phyloP scores from a whole-genome alignment of 2,329 filamentous ascomycete species.

The Waltergamsia citrina region DNA sequence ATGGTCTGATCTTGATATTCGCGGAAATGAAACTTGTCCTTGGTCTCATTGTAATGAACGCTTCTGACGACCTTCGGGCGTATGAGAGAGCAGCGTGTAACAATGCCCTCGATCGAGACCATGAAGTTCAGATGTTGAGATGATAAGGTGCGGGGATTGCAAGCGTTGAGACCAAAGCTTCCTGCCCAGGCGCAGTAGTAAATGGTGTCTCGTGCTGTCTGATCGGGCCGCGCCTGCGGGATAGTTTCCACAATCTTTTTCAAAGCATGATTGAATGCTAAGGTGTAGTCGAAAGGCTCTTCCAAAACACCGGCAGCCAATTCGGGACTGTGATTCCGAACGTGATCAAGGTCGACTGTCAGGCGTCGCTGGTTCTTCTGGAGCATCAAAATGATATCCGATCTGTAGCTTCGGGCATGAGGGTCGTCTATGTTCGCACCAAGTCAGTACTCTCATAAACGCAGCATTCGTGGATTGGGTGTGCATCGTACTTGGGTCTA shows the following conservation, averaged over 20 bases:
- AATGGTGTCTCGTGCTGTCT: conserved; percentile 67
- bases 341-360: conserved; percentile 77
- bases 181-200: conserved; percentile 98
- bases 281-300: conserved; percentile 77
- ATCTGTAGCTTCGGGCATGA: conserved; percentile 65
- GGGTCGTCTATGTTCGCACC: conserved; percentile 31
- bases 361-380: conserved; percentile 57
- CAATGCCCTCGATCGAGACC: conserved; percentile 95
- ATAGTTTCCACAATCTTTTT: conserved; percentile 81
- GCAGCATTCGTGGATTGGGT: neutral
- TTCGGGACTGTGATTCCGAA: conserved; percentile 76
- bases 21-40: conserved; percentile 76
- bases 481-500: conserved; percentile 69
- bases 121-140: conserved; percentile 89
- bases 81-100: conserved; percentile 91
- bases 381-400: conserved; percentile 75
- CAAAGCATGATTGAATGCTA: conserved; percentile 84
- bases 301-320: conserved; percentile 72
- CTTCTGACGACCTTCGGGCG: conserved; percentile 97
- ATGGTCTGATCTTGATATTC: conserved; percentile 97
- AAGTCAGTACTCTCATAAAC: neutral
- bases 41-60: conserved; percentile 88
- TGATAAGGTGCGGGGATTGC: conserved; percentile 87
- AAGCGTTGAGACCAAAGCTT: conserved; percentile 89
- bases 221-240: conserved; percentile 63